Conservation (phyloP, 441 rosid species). For the Euphorbia schlechtendalii region DNA sequence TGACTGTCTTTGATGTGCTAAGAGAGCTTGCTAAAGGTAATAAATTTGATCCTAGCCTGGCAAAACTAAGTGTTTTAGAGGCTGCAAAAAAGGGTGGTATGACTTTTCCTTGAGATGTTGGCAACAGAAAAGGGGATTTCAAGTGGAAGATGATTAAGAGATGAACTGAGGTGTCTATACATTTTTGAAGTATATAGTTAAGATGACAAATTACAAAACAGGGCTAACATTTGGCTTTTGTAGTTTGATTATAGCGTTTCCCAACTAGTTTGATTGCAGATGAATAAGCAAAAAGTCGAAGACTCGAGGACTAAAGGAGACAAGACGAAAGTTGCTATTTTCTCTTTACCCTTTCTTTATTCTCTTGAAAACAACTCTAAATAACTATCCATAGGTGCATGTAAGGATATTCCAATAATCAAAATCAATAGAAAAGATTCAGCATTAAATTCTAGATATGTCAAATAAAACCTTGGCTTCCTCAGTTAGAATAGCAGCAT, state of each 20-base stretch:
- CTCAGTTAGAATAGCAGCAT: too few species aligned
- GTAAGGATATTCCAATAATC: background rate
- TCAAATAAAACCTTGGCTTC: too few species aligned
- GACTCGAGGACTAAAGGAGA: too few species aligned
- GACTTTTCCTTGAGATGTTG: constrained; percentile 25
- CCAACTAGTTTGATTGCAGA: too few species aligned
- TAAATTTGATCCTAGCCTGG: constrained; percentile 19
- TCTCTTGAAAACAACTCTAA: constrained; percentile 1
- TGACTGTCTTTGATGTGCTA: constrained; percentile 25
- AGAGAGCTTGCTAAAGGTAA: constrained; percentile 8
- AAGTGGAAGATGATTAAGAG: background rate
- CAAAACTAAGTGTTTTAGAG: constrained; percentile 27
- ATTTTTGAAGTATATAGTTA: too few species aligned
- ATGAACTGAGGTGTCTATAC: too few species aligned
- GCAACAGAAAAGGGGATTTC: constrained; percentile 1
- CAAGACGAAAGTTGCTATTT: background rate
- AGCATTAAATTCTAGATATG: constrained; percentile 5
- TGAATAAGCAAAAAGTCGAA: too few species aligned
- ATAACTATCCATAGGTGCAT: background rate
- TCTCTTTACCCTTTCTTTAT: background rate
- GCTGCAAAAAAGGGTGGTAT: constrained; percentile 35
- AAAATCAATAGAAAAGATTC: background rate
- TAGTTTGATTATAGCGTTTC: too few species aligned
- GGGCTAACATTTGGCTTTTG: too few species aligned
- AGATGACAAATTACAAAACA: too few species aligned